phyloP scores from a whole-genome alignment of 2,329 filamentous ascomycete species.

The Elsinoe batatas region DNA sequence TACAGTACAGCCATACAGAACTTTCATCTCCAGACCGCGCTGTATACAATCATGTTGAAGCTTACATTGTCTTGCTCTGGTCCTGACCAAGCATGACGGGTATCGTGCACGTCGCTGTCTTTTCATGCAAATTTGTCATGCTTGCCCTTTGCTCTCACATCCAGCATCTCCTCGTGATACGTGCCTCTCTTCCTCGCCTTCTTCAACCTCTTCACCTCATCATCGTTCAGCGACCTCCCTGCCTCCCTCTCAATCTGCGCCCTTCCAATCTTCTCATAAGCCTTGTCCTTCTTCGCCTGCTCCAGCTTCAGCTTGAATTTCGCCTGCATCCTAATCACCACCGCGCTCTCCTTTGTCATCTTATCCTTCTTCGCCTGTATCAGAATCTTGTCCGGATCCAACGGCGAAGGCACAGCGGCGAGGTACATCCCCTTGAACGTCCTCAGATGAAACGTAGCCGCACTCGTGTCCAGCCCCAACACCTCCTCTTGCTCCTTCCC shows the following conservation, averaged over 20 bases:
- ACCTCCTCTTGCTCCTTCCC: slow-evolving; percentile 49
- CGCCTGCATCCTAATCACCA: slow-evolving; percentile 80
- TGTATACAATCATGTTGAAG: too few species aligned
- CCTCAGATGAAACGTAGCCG: slow-evolving; percentile 21
- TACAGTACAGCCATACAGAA: neutral
- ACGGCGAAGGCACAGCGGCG: slow-evolving; percentile 29
- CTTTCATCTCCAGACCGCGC: neutral
- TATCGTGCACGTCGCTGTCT: neutral
- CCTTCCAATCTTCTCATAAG: slow-evolving; percentile 72
- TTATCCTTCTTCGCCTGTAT: slow-evolving; percentile 38
- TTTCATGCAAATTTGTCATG: slow-evolving; percentile 66
- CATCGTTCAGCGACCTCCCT: slow-evolving; percentile 66
- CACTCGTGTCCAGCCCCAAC: slow-evolving; percentile 13
- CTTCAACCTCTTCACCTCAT: slow-evolving; percentile 77
- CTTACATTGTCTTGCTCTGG: neutral
- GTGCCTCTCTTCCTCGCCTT: slow-evolving; percentile 74
- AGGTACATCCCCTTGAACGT: slow-evolving; percentile 13
- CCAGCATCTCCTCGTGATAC: slow-evolving; percentile 77
- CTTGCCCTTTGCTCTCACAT: slow-evolving; percentile 84
- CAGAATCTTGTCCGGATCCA: slow-evolving; percentile 27
- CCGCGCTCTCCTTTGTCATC: slow-evolving; percentile 71
- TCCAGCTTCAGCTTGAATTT: slow-evolving; percentile 79
- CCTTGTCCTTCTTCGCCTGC: slow-evolving; percentile 72
- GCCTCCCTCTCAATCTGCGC: slow-evolving; percentile 75
- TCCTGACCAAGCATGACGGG: neutral